phyloP scores from a whole-genome alignment of 2,329 filamentous ascomycete species.

The Hortaea werneckii region DNA sequence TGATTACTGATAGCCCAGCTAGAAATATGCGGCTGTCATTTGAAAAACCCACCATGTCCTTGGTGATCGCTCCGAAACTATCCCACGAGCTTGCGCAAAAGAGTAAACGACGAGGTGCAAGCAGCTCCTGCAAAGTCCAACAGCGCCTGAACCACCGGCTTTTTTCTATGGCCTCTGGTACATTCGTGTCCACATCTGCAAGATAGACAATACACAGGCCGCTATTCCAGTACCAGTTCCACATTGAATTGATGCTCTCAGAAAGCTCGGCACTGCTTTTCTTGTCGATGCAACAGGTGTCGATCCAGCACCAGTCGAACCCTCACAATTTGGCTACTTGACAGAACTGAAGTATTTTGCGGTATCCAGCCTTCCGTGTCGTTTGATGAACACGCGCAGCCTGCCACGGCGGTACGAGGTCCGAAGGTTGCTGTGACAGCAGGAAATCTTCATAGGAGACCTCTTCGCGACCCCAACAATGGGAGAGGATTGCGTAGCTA shows the following conservation, averaged over 20 bases:
- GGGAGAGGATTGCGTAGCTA: conserved; percentile 18
- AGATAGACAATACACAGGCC: conserved; percentile 3
- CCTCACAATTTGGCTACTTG: background rate
- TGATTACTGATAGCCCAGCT: background rate
- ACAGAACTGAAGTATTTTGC: conserved; percentile 1
- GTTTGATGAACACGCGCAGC: background rate
- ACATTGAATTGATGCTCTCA: conserved; percentile 7
- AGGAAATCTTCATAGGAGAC: conserved; percentile 10
- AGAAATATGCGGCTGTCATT: background rate
- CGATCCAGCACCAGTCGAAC: conserved; percentile 12
- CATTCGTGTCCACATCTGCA: conserved; percentile 3
- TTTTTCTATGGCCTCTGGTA: background rate
- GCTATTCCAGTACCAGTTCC: conserved; percentile 1
- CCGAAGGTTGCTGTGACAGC: background rate
- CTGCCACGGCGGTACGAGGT: background rate
- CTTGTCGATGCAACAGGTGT: conserved; percentile 16
- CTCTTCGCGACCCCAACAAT: conserved; percentile 14
- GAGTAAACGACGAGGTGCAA: conserved; percentile 8
- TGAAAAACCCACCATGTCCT: background rate
- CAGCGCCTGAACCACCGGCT: conserved; percentile 8
- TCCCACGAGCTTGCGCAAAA: conserved; percentile 3
- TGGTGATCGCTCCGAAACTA: background rate
- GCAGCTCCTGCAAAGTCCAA: conserved; percentile 15
- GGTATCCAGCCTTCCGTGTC: background rate
- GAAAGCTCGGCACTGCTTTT: conserved; percentile 4